Conservation (phyloP, 768 basidiomycete species). For the Cystoderma amianthinum region DNA sequence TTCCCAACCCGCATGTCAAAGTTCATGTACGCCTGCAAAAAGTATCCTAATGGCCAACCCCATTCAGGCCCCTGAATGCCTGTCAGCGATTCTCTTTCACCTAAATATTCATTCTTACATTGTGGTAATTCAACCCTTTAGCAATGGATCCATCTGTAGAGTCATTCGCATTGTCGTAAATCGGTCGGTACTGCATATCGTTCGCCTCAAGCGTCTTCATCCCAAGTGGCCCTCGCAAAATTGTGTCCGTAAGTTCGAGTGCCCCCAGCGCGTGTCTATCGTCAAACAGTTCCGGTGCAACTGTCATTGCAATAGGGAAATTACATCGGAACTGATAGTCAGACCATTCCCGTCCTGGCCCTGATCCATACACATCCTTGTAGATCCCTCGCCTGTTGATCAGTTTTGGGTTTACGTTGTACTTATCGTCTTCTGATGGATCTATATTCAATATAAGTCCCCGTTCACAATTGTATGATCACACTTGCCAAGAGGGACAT, state of each 20-base stretch:
- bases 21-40: conserved; percentile 86
- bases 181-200: conserved; percentile 85
- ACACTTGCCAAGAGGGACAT: conserved; percentile 70
- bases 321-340: conserved; percentile 95
- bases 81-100: not conserved
- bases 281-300: conserved; percentile 93
- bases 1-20: conserved; percentile 71
- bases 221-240: conserved; percentile 83
- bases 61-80: conserved; percentile 77
- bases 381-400: conserved; percentile 93
- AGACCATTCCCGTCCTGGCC: conserved; percentile 84
- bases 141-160: conserved; percentile 76
- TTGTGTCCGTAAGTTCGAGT: conserved; percentile 70
- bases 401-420: conserved; percentile 61
- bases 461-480: conserved; percentile 3
- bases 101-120: conserved; percentile 36
- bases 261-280: conserved; percentile 73
- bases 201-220: conserved; percentile 92
- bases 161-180: conserved; percentile 94
- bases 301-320: conserved; percentile 94
- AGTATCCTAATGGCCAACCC: conserved; percentile 95
- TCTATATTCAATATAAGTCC: conserved; percentile 36
- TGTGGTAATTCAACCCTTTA: conserved; percentile 93
- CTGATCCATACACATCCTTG: conserved; percentile 96
- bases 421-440: conserved; percentile 59